These are phyloP conservation scores for Peniophora sp. DNA, from an alignment of 1,284 basidiomycete species.

Conservation along the genomic window DNA sequence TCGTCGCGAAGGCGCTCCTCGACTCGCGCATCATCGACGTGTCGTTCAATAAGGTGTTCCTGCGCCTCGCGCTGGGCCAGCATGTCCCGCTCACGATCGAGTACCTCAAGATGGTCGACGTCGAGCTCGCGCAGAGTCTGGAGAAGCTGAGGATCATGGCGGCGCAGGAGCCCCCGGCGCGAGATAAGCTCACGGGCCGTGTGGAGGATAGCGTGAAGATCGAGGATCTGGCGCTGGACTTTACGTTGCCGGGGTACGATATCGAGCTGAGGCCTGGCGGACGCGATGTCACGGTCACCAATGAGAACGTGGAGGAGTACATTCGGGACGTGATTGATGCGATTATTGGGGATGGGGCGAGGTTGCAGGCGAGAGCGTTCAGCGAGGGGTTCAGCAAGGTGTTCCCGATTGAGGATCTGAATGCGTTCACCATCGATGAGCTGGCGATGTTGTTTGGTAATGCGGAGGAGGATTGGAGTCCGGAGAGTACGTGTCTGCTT, in stretches of 20 bases:
- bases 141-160: constrained; percentile 65
- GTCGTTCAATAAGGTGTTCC: constrained; percentile 87
- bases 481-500: constrained; percentile 60
- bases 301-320: constrained; percentile 86
- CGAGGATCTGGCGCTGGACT: constrained; percentile 88
- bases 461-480: constrained; percentile 89
- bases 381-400: constrained; percentile 89
- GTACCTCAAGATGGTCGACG: constrained; percentile 81
- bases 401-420: constrained; percentile 85
- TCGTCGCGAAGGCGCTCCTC: constrained; percentile 95
- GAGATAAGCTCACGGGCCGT: constrained; percentile 31
- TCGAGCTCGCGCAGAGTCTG: constrained; percentile 79
- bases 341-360: constrained; percentile 72
- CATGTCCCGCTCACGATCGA: constrained; percentile 77
- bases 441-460: constrained; percentile 92
- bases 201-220: constrained; percentile 48
- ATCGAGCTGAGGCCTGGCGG: constrained; percentile 86
- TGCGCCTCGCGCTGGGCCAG: constrained; percentile 82
- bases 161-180: constrained; percentile 24
- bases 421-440: constrained; percentile 92
- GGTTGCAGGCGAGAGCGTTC: constrained; percentile 78
- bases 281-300: constrained; percentile 70
- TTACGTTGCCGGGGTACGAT: constrained; percentile 92
- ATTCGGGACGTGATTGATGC: constrained; percentile 74
- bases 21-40: constrained; percentile 98